Evolutionary conservation across 2,329 filamentous ascomycete species (phyloP).

Genomic region (Zymoseptoria tritici): DNA sequence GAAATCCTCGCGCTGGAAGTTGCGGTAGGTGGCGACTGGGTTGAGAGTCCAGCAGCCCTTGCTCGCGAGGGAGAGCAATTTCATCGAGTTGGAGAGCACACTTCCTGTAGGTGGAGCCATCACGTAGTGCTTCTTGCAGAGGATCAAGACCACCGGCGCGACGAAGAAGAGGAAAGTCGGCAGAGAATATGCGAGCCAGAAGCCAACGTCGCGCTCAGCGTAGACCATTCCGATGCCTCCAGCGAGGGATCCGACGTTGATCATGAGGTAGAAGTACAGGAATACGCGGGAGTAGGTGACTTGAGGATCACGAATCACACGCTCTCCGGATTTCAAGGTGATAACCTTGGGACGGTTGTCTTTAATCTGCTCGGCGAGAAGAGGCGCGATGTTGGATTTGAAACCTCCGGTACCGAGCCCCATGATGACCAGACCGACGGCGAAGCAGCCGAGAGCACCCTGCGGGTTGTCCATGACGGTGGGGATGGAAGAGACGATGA

Average conservation of each 20-base stretch:
- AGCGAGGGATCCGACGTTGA: conserved; percentile 63
- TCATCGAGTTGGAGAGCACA: conserved; percentile 59
- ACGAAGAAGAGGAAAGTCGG: conserved; percentile 57
- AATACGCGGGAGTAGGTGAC: conserved; percentile 43
- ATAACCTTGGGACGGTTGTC: conserved; percentile 35
- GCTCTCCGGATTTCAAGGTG: conserved; percentile 35
- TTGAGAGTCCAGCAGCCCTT: conserved; percentile 53
- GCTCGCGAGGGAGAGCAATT: conserved; percentile 53
- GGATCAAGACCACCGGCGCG: conserved; percentile 50
- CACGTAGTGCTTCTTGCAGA: conserved; percentile 44
- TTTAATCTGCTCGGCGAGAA: conserved; percentile 43
- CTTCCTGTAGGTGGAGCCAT: conserved; percentile 59
- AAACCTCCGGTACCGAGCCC: conserved; percentile 71
- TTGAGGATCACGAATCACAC: conserved; percentile 40
- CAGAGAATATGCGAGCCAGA: conserved; percentile 58
- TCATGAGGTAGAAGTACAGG: conserved; percentile 63
- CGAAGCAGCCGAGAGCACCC: conserved; percentile 55
- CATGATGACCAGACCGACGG: conserved; percentile 58
- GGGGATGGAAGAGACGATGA: conserved; percentile 59
- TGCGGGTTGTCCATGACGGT: conserved; percentile 51
- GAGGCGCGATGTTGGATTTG: conserved; percentile 63
- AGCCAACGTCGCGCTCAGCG: conserved; percentile 59
- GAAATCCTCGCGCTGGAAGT: conserved; percentile 47
- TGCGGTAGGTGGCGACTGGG: conserved; percentile 51
- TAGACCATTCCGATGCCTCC: conserved; percentile 56